phyloP scores from a whole-genome alignment of 1,284 basidiomycete genomes.

The Boletus holoroseus region DNA sequence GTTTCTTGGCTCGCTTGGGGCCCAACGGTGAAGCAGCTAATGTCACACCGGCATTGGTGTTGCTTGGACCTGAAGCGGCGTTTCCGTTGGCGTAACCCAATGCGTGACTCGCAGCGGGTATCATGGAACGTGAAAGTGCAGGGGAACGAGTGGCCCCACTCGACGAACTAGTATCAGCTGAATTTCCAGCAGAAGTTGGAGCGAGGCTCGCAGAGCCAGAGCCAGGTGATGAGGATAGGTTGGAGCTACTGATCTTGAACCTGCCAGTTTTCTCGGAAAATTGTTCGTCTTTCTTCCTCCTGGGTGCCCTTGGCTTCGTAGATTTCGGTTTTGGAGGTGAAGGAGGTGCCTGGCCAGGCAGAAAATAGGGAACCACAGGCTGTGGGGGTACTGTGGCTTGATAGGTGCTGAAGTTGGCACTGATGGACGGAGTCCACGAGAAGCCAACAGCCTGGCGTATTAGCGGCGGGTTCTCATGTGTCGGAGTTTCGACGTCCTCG shows the following conservation, averaged over 20 bases:
- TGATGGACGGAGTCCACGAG: conserved; percentile 34
- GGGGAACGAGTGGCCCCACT: background rate
- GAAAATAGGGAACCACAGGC: conserved; percentile 34
- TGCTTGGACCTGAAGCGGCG: conserved; percentile 1
- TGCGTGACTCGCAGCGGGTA: conserved; percentile 3
- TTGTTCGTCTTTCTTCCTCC: conserved; percentile 24
- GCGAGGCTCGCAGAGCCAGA: conserved; percentile 29
- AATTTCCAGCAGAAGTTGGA: background rate
- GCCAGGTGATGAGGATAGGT: conserved; percentile 24
- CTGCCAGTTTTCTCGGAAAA: conserved; percentile 26
- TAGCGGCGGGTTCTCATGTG: conserved; percentile 42
- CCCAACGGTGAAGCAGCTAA: background rate
- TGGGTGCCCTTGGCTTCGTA: conserved; percentile 25
- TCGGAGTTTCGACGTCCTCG: conserved; percentile 45
- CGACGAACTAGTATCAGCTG: conserved; percentile 5
- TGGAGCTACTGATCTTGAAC: conserved; percentile 25
- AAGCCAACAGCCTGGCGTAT: conserved; percentile 55
- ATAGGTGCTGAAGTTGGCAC: conserved; percentile 39
- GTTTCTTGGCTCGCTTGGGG: conserved; percentile 12
- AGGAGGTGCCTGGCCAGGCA: conserved; percentile 49
- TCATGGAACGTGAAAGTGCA: conserved; percentile 2
- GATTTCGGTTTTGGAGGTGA: conserved; percentile 28
- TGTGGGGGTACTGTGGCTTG: conserved; percentile 35
- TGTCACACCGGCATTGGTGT: background rate
- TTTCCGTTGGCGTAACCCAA: conserved; percentile 2